Evolutionary conservation across 148 eudicot genomes (phyloP).

Genomic region (Rhododendron mucronatum): DNA sequence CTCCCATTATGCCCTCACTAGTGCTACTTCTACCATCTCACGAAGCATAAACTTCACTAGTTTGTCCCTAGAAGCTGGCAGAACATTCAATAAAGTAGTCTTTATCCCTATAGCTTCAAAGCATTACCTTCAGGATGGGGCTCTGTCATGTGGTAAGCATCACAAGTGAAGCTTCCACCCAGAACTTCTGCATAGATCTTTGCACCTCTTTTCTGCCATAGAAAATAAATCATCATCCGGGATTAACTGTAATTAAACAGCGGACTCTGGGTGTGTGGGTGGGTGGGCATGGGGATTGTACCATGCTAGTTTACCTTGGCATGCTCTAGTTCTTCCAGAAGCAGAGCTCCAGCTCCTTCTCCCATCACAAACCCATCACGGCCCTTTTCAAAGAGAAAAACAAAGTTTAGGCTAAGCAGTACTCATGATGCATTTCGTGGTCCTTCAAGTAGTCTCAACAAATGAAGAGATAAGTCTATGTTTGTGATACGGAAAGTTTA

Average conservation of each 20-base stretch:
- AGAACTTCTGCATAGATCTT: constrained; percentile 87
- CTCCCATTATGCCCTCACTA: background rate
- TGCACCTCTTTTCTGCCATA: constrained; percentile 80
- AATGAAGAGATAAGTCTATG: background rate
- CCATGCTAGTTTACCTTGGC: constrained; percentile 52
- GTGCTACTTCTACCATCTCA: background rate
- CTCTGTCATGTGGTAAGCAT: constrained; percentile 98
- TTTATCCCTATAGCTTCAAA: background rate
- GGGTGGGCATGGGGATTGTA: background rate
- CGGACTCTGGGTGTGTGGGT: background rate
- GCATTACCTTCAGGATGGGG: constrained; percentile 92
- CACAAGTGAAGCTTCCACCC: constrained; percentile 96
- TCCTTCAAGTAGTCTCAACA: background rate
- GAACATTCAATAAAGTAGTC: background rate
- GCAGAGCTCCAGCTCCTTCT: constrained; percentile 96
- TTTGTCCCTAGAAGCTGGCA: background rate
- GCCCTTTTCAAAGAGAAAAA: constrained; percentile 39
- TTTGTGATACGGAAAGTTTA: background rate
- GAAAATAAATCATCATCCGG: background rate
- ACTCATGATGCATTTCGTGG: background rate
- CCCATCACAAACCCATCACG: constrained; percentile 99
- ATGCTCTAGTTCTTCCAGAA: constrained; percentile 91
- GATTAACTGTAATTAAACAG: background rate
- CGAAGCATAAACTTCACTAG: background rate
- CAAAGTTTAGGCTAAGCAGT: constrained; percentile 2